Conservation (phyloP, 768 basidiomycete species). For the Russula olivacea region DNA sequence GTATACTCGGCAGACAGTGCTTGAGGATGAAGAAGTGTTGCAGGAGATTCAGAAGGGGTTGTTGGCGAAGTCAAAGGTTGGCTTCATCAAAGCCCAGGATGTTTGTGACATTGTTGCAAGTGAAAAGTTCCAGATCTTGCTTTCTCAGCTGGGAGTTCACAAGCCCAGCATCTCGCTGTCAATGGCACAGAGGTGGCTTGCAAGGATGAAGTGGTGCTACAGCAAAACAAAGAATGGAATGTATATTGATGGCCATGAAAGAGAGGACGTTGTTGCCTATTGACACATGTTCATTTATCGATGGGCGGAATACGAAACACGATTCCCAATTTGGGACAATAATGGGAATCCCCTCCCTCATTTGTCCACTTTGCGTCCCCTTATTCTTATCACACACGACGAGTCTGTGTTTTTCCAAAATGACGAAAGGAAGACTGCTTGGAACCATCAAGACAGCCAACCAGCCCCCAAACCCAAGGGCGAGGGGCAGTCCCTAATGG, state of each 20-base stretch:
- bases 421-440: too few species aligned
- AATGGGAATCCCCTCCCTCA: background rate
- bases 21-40: background rate
- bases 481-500: too few species aligned
- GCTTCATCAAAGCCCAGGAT: background rate
- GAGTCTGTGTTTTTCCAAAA: background rate
- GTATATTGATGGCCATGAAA: too few species aligned
- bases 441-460: too few species aligned
- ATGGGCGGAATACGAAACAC: background rate
- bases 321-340: background rate
- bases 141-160: background rate
- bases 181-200: background rate
- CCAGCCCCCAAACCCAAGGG: too few species aligned
- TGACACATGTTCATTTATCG: too few species aligned
- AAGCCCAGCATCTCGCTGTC: background rate
- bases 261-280: background rate
- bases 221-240: background rate
- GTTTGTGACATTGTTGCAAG: background rate
- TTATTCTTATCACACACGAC: background rate
- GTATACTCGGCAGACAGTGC: background rate
- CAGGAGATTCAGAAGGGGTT: background rate
- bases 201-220: background rate
- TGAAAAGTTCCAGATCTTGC: accelerated
- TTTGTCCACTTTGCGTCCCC: background rate
- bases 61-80: background rate